phyloP scores from a whole-genome alignment of 2,329 filamentous ascomycete genomes.

The Colletotrichum siamense region DNA sequence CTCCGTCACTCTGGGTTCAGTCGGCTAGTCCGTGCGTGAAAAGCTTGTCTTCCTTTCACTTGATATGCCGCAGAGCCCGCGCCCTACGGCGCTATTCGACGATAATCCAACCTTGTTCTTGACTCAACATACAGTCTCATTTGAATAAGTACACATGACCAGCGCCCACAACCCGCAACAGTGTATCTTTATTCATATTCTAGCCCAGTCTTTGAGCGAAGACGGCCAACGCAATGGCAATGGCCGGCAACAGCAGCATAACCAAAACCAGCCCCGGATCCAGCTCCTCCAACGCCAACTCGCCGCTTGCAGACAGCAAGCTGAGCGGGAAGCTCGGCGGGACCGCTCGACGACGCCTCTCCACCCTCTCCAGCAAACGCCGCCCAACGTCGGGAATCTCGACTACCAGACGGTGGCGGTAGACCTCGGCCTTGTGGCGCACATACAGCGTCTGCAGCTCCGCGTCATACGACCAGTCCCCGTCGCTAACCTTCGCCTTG shows the following conservation, averaged over 20 bases:
- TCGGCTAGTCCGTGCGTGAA: not conserved
- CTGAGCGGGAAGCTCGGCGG: conserved; percentile 13
- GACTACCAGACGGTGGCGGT: conserved; percentile 27
- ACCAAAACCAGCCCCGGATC: not conserved
- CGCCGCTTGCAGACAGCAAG: not conserved
- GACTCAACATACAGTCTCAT: not conserved
- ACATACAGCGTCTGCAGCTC: conserved; percentile 35
- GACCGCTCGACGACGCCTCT: conserved; percentile 6
- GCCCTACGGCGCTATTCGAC: not conserved
- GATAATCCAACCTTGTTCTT: not conserved
- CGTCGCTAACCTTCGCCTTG: conserved; percentile 30
- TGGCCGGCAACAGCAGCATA: not conserved
- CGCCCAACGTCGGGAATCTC: conserved; percentile 27
- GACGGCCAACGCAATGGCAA: not conserved
- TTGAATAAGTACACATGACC: fast-evolving
- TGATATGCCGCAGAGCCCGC: not conserved
- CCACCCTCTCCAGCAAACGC: conserved; percentile 25
- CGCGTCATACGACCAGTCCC: conserved; percentile 33
- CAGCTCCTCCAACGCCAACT: conserved; percentile 13
- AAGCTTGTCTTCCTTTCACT: not conserved
- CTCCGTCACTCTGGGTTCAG: fast-evolving
- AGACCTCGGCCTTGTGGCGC: conserved; percentile 17
- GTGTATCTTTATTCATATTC: not conserved
- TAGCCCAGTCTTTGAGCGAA: not conserved
- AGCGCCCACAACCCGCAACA: no score